Evolutionary conservation across 2,329 filamentous ascomycete species (phyloP).

Genomic region (Fusarium globosum): DNA sequence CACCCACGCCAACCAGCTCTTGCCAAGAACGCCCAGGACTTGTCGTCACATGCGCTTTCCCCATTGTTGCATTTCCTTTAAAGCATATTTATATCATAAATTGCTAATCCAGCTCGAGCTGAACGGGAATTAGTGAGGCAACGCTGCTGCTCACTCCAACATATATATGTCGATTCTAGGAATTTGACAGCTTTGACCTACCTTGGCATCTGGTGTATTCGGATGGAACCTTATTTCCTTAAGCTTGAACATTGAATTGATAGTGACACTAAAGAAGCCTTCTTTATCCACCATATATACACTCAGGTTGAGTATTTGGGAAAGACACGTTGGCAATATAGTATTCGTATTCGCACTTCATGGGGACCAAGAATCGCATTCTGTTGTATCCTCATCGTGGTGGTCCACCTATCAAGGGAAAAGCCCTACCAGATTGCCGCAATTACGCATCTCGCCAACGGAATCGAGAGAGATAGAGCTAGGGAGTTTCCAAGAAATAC

Average conservation of each 20-base stretch:
- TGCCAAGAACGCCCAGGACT: slow-evolving; percentile 23
- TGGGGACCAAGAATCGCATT: background rate
- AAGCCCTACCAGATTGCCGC: slow-evolving; percentile 10
- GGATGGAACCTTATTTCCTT: too few species aligned
- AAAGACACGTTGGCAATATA: background rate
- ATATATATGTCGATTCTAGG: background rate
- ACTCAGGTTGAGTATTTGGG: background rate
- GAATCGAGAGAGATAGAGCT: background rate
- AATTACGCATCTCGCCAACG: background rate
- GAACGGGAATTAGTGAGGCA: too few species aligned
- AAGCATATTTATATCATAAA: background rate
- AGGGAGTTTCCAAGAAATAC: slow-evolving; percentile 38
- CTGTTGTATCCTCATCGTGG: background rate
- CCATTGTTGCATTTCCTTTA: background rate
- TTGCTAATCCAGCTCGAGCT: background rate
- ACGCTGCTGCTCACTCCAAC: background rate
- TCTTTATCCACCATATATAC: background rate
- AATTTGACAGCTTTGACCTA: background rate
- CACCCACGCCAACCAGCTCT: slow-evolving; percentile 16
- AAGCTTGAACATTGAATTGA: too few species aligned
- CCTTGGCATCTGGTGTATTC: background rate
- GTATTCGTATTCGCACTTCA: slow-evolving; percentile 37
- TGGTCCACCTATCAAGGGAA: background rate
- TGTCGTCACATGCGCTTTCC: slow-evolving; percentile 11
- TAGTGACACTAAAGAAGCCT: background rate